These are phyloP conservation scores for Nissolia schottii DNA, from an alignment of 306 rosid species.

Conservation along the genomic window DNA sequence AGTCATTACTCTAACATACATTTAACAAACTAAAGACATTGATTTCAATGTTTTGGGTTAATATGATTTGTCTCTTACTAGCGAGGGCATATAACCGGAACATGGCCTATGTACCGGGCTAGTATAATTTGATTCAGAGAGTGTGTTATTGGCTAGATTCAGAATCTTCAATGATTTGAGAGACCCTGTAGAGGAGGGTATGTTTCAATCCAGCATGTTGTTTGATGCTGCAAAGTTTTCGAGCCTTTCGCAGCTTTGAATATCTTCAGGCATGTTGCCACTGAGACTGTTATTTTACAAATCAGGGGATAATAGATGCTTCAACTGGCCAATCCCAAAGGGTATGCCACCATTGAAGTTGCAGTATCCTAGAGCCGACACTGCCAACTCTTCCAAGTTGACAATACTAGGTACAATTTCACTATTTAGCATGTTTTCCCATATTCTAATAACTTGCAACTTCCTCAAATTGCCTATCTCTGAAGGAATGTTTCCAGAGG, in stretches of 20 bases:
- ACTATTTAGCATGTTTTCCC: constrained; percentile 70
- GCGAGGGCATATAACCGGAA: no score
- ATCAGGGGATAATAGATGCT: constrained; percentile 66
- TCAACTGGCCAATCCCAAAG: constrained; percentile 57
- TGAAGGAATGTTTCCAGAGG: constrained; percentile 70
- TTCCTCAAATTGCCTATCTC: constrained; percentile 75
- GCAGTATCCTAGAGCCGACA: constrained; percentile 66
- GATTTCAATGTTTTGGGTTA: no score
- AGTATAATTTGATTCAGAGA: constrained; percentile 79
- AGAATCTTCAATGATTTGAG: constrained; percentile 54
- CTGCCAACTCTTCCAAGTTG: constrained; percentile 62
- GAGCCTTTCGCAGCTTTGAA: constrained; percentile 58
- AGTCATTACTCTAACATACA: no score
- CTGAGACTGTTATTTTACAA: constrained; percentile 57
- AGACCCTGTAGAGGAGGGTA: constrained; percentile 60
- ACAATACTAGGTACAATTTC: constrained; percentile 57
- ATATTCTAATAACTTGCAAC: constrained; percentile 77
- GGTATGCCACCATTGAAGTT: constrained; percentile 84
- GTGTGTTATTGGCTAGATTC: constrained; percentile 81
- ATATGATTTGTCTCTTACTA: no score
- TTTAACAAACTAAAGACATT: no score
- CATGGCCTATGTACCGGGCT: no score
- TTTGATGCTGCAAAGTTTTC: constrained; percentile 72
- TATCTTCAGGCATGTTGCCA: constrained; percentile 71
- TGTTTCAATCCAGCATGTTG: constrained; percentile 64